Percentiles rank a stretch among this genome's conserved stretches.
These are phyloP conservation scores for Neopestalotiopsis sp. DNA, from an alignment of 2,329 filamentous ascomycete species.

Conservation along the genomic window DNA sequence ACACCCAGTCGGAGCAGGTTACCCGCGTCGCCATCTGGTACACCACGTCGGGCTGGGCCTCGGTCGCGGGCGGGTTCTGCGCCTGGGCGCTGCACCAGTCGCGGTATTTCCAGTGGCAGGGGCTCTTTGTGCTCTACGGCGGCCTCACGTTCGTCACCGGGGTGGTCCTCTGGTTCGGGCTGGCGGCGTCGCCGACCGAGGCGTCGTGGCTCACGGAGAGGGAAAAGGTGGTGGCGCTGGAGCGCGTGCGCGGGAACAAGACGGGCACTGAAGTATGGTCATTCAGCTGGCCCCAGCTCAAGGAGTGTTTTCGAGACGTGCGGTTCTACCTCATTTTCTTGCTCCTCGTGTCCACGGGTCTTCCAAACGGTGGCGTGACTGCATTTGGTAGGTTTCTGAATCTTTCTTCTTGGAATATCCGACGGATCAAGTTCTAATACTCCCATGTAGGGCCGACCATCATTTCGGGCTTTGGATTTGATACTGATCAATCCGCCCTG, in stretches of 20 bases:
- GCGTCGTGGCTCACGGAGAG: conserved; percentile 10
- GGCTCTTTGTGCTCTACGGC: conserved; percentile 6
- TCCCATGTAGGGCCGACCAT: background rate
- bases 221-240: conserved; percentile 10
- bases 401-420: background rate
- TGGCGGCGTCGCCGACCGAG: conserved; percentile 10
- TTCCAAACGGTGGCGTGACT: conserved; percentile 6
- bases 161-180: conserved; percentile 1
- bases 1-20: conserved; percentile 74
- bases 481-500: conserved; percentile 3
- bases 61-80: conserved; percentile 4
- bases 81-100: conserved; percentile 7
- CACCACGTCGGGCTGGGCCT: conserved; percentile 12
- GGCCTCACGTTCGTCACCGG: background rate
- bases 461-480: conserved; percentile 2
- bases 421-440: background rate
- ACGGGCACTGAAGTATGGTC: conserved; percentile 9
- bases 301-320: conserved; percentile 5
- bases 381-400: background rate
- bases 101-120: conserved; percentile 1
- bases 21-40: conserved; percentile 60
- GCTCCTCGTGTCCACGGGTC: background rate
- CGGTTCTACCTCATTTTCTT: conserved; percentile 10
- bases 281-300: conserved; percentile 9
- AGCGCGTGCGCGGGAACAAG: conserved; percentile 9